Evolutionary conservation across 768 basidiomycete species (phyloP).

Genomic region (Sarcodon aspratus): DNA sequence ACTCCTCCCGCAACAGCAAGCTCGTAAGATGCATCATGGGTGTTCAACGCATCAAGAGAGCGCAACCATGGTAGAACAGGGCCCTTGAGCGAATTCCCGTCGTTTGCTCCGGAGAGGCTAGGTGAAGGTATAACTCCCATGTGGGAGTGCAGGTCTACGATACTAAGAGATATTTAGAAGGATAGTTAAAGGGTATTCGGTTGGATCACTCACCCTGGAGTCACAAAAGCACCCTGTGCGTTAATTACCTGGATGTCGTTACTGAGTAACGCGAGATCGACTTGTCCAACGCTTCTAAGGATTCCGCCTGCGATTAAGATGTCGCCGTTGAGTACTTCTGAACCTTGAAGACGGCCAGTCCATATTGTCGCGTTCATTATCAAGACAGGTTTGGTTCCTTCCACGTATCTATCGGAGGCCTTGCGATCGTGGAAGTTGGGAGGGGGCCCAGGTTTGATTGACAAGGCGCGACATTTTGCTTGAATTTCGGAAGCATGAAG

Average conservation of each 20-base stretch:
- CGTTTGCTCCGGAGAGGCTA: constrained; percentile 26
- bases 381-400: constrained; percentile 39
- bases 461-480: constrained; percentile 22
- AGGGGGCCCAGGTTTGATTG: constrained; percentile 24
- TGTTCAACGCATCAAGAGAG: constrained; percentile 64
- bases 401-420: constrained; percentile 42
- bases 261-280: constrained; percentile 2
- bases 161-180: constrained; percentile 12
- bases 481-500: constrained; percentile 18
- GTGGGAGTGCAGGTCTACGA: constrained; percentile 51
- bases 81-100: constrained; percentile 44
- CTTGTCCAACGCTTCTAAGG: constrained; percentile 39
- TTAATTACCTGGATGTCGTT: constrained; percentile 31
- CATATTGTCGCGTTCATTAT: constrained; percentile 68
- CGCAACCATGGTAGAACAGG: constrained; percentile 53
- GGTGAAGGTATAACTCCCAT: constrained; percentile 27
- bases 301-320: constrained; percentile 55
- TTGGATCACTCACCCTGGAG: constrained; percentile 26
- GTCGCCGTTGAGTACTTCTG: constrained; percentile 45
- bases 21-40: constrained; percentile 51
- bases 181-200: neutral
- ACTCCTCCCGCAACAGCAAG: constrained; percentile 58
- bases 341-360: constrained; percentile 55
- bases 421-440: constrained; percentile 18
- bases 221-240: constrained; percentile 55